Evolutionary conservation across 495 filamentous ascomycete species (phyloP), one percentile per base, ranked within the genome.

Genomic region (Xanthoparmelia taractica): DNA sequence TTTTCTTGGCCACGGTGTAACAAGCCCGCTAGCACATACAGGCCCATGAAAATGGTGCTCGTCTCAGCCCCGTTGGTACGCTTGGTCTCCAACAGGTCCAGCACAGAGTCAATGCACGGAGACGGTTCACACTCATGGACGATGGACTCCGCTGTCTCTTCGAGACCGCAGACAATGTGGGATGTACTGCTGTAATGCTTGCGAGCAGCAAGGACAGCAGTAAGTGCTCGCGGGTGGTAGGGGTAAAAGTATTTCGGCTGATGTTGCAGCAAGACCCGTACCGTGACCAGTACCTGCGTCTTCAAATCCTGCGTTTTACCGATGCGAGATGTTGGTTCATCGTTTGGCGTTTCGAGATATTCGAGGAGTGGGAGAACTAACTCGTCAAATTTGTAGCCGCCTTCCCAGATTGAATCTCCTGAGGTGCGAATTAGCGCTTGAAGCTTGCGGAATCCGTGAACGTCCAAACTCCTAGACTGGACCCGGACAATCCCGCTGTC

Each of bases 401-500:
- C 74, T 41, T 75, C 69, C 70, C 84, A 85, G 55, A 87, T 80
- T 50, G 81, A 76, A 38, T 77, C 73, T 38, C 66, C 52, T 23
- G 85, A 85, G 65, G 86, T 85, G 59, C 87, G 84, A 66, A 93
- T 86, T 63, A 96, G 80, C 33, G 84, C 81, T 72, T 95, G 92
- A 13, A 97, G 74, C 64, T 94, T 91, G 57, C 92, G 86, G 75
- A 96, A 96, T 59, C 89, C 91, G 66, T 91, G 88, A 8, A 91
- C 88, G 69, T 96, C 92, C 41, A 96, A 82, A 10, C 82, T 83
- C 65, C 83, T 80, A 13, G 83, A 81, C 40, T 82, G 83, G 59
- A 96, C 84, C 37, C 88, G 86, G 27, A 81, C 77, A 65, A 95
- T 90, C 57, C 88, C 90, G 66, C 88, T 94, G 43, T 83, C 80